phyloP scores from a whole-genome alignment of 2,329 filamentous ascomycete genomes.

The Claviceps capensis region DNA sequence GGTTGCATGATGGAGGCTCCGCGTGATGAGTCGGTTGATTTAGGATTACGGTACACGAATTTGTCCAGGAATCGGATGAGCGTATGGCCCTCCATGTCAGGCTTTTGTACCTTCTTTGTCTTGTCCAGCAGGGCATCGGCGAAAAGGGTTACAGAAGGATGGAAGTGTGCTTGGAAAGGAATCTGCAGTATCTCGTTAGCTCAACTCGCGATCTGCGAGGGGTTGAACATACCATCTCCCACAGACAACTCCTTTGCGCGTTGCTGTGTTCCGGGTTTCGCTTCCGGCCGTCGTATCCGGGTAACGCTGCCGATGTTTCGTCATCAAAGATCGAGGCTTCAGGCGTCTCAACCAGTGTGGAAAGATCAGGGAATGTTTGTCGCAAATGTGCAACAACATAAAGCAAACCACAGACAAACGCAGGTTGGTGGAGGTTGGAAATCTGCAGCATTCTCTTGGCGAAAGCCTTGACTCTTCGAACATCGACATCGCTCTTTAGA shows the following conservation, averaged over 20 bases:
- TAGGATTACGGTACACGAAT: conserved; percentile 94
- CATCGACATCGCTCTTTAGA: conserved; percentile 79
- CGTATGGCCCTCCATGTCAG: conserved; percentile 79
- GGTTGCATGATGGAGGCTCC: conserved; percentile 97
- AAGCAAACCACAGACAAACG: conserved; percentile 86
- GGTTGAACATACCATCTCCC: conserved; percentile 58
- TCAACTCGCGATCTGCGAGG: neutral
- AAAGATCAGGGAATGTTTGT: conserved; percentile 64
- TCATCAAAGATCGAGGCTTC: conserved; percentile 55
- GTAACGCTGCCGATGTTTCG: conserved; percentile 36
- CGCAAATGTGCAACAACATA: conserved; percentile 78
- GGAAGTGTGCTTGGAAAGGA: conserved; percentile 53
- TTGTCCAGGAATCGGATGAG: conserved; percentile 94
- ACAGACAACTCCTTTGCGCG: conserved; percentile 84
- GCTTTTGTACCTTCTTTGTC: conserved; percentile 66
- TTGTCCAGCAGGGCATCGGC: conserved; percentile 58
- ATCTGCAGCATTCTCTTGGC: conserved; percentile 86
- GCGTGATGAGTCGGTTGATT: conserved; percentile 51
- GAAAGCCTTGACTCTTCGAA: conserved; percentile 88
- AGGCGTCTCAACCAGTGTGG: conserved; percentile 64
- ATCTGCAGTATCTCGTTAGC: conserved; percentile 13
- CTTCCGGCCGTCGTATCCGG: conserved; percentile 73
- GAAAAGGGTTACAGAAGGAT: conserved; percentile 82
- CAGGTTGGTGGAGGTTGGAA: conserved; percentile 74
- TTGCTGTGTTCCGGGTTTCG: conserved; percentile 84